Conservation (phyloP, 129 eudicot species). For the Helianthus tuberosus region DNA sequence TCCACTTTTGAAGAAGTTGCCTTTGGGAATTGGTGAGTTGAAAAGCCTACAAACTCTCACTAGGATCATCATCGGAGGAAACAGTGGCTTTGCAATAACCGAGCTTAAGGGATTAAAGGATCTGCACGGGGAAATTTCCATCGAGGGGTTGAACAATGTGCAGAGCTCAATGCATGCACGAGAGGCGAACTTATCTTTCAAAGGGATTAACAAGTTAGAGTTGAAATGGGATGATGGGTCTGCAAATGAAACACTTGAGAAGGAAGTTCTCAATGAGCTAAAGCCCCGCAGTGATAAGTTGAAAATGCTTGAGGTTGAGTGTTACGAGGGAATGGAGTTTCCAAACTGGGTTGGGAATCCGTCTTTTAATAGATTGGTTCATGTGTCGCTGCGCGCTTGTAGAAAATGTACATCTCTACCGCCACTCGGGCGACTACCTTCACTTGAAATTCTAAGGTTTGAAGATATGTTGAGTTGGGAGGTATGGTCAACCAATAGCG, state of each 20-base stretch:
- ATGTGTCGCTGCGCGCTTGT: background rate
- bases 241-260: background rate
- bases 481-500: background rate
- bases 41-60: background rate
- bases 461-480: background rate
- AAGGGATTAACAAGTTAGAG: constrained; percentile 11
- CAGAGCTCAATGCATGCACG: background rate
- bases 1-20: background rate
- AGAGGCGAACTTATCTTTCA: background rate
- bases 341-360: background rate
- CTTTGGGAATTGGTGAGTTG: background rate
- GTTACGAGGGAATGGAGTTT: background rate
- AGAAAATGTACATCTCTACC: background rate
- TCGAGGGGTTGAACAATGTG: background rate
- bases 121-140: background rate
- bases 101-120: background rate
- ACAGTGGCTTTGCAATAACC: background rate
- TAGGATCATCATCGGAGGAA: background rate
- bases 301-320: background rate
- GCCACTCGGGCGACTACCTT: background rate
- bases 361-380: background rate
- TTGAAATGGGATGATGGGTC: constrained; percentile 29
- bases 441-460: background rate
- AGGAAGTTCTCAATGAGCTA: background rate
- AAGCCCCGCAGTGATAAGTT: background rate